phyloP scores from a whole-genome alignment of 495 filamentous ascomycete species.

The Aspergillus sparsus region DNA sequence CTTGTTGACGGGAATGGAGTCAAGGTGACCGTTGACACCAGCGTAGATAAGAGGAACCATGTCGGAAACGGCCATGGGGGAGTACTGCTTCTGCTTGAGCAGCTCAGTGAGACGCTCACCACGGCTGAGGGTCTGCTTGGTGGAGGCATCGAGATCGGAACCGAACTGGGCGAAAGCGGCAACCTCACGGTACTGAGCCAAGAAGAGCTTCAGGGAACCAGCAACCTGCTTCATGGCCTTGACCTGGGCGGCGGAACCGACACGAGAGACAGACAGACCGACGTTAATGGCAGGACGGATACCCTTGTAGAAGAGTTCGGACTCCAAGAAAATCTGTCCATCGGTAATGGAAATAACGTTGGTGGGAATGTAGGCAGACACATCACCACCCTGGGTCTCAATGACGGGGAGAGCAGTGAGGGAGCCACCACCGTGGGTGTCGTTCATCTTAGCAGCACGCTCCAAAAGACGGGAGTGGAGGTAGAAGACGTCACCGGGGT shows the following conservation, averaged over 20 bases:
- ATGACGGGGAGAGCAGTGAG: conserved; percentile 97
- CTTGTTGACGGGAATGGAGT: conserved; percentile 81
- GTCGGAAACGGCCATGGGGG: conserved; percentile 97
- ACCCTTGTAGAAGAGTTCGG: conserved; percentile 99
- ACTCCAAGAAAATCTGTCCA: conserved; percentile 99
- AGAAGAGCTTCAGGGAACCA: conserved; percentile 99
- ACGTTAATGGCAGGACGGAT: conserved; percentile 99
- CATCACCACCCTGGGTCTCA: conserved; percentile 99
- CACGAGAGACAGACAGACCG: conserved; percentile 99
- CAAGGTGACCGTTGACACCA: conserved; percentile 96
- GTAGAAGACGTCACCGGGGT: conserved; percentile 99
- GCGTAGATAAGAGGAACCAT: conserved; percentile 99
- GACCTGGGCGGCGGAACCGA: conserved; percentile 98
- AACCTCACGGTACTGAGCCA: conserved; percentile 99
- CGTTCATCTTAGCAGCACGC: conserved; percentile 99
- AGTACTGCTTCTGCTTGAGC: conserved; percentile 99
- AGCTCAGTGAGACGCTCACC: conserved; percentile 99
- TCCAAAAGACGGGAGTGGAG: conserved; percentile 99
- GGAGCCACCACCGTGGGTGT: conserved; percentile 93
- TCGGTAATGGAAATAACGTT: conserved; percentile 99
- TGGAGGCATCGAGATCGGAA: conserved; percentile 98
- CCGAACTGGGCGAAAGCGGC: conserved; percentile 99
- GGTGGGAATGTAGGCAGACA: conserved; percentile 99
- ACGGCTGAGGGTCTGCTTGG: conserved; percentile 98
- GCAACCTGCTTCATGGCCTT: conserved; percentile 99